Conservation (phyloP, 768 basidiomycete genomes). For the Asterophora parasitica region DNA sequence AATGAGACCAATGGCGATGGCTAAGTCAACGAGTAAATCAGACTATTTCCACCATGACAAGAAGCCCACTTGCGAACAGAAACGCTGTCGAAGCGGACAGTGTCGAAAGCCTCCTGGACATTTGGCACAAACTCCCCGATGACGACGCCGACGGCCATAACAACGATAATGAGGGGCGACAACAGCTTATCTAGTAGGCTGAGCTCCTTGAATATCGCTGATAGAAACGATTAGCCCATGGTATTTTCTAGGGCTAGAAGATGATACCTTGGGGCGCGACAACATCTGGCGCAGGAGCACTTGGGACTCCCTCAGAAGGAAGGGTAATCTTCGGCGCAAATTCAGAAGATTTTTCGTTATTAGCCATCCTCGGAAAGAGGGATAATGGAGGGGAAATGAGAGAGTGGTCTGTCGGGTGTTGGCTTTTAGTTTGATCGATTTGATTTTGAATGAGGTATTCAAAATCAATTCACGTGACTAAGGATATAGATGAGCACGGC, state of each 20-base stretch:
- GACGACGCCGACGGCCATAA: constrained; percentile 73
- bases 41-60: too few species aligned
- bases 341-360: background rate
- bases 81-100: constrained; percentile 60
- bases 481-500: constrained; percentile 2
- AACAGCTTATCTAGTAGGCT: constrained; percentile 18
- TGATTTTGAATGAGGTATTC: constrained; percentile 15
- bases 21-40: constrained; percentile 30
- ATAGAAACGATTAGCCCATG: background rate
- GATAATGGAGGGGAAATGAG: background rate
- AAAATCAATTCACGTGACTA: constrained; percentile 14
- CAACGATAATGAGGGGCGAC: constrained; percentile 51
- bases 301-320: background rate
- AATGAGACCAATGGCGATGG: constrained; percentile 76
- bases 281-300: too few species aligned
- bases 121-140: constrained; percentile 63
- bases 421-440: constrained; percentile 8
- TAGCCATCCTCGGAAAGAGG: background rate
- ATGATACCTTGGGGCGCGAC: too few species aligned
- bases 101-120: constrained; percentile 59
- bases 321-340: background rate
- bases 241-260: too few species aligned
- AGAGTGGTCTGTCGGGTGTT: background rate
- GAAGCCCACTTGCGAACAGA: constrained; percentile 61
- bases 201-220: constrained; percentile 18